Evolutionary conservation across 208 protist species (phyloP).

Genomic region (Blechomonas ayalai): DNA sequence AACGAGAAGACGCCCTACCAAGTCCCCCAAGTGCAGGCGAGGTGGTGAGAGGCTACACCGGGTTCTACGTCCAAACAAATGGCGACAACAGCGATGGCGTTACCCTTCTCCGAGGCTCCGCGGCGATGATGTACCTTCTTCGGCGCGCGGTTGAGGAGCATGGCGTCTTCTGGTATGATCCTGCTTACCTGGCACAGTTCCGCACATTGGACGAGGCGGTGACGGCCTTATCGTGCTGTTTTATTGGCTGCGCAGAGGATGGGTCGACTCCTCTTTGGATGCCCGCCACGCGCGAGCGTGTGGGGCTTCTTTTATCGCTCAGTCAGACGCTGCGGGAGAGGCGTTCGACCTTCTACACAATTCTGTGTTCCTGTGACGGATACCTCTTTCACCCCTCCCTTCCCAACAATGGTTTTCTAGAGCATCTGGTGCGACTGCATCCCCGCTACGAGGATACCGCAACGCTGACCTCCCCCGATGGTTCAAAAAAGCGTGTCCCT

Average conservation of each 20-base stretch:
- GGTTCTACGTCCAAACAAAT: conserved; percentile 39
- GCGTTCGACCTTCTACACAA: conserved; percentile 35
- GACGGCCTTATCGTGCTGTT: conserved; percentile 34
- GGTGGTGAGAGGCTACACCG: conserved; percentile 23
- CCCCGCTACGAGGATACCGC: conserved; percentile 61
- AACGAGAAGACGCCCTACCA: conserved; percentile 9
- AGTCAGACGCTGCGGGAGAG: conserved; percentile 10
- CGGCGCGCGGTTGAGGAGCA: conserved; percentile 49
- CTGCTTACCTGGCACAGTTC: conserved; percentile 30
- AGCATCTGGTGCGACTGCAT: conserved; percentile 40
- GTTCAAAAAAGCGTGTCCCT: conserved; percentile 18
- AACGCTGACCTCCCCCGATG: neutral
- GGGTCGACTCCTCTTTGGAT: conserved; percentile 65
- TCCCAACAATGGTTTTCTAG: conserved; percentile 29
- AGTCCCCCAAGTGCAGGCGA: conserved; percentile 19
- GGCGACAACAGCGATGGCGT: neutral
- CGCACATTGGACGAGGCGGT: conserved; percentile 18
- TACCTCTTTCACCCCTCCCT: conserved; percentile 29
- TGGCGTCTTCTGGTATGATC: conserved; percentile 52
- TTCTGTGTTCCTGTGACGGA: conserved; percentile 33
- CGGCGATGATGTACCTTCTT: conserved; percentile 72
- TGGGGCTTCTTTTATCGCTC: conserved; percentile 52
- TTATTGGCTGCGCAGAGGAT: conserved; percentile 45
- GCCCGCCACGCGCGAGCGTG: conserved; percentile 47
- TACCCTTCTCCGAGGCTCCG: conserved; percentile 57